Evolutionary conservation across 192 early-diverging fungal species (phyloP).

Genomic region (Umbelopsis isabellina): DNA sequence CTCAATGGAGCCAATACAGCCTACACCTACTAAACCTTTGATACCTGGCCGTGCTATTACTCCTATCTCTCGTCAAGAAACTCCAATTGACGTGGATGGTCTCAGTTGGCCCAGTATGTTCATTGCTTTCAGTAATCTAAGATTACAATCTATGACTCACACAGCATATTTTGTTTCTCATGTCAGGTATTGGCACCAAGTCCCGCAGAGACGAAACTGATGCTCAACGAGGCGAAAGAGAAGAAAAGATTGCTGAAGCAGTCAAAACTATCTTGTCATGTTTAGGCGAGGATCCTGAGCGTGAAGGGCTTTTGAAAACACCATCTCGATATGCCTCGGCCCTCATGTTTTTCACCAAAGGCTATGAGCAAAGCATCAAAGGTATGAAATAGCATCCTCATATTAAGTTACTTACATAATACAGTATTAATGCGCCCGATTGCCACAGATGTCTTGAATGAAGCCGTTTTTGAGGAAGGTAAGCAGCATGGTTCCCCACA

Average conservation of each 20-base stretch:
- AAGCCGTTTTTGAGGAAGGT: constrained; percentile 96
- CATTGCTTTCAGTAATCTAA: background rate
- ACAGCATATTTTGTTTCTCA: too few species aligned
- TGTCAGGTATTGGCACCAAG: constrained; percentile 76
- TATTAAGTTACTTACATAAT: background rate
- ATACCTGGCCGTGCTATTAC: constrained; percentile 17
- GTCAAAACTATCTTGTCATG: constrained; percentile 88
- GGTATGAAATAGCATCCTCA: constrained; percentile 37
- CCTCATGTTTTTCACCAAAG: constrained; percentile 96
- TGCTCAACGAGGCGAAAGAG: constrained; percentile 69
- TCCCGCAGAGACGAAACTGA: constrained; percentile 78
- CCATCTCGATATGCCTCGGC: constrained; percentile 97
- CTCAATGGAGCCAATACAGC: constrained; percentile 15
- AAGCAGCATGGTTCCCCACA: constrained; percentile 2
- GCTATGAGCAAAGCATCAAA: constrained; percentile 92
- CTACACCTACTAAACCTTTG: constrained; percentile 5
- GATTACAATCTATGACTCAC: background rate
- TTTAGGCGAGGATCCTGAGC: constrained; percentile 92
- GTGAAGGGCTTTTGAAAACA: constrained; percentile 94
- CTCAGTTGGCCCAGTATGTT: constrained; percentile 84
- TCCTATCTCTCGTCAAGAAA: constrained; percentile 19
- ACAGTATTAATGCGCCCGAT: background rate
- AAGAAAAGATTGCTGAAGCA: constrained; percentile 81
- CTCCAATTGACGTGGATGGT: constrained; percentile 70
- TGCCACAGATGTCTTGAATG: constrained; percentile 80